Conservation (phyloP, 768 basidiomycete genomes). For the Naganishia onofrii region DNA sequence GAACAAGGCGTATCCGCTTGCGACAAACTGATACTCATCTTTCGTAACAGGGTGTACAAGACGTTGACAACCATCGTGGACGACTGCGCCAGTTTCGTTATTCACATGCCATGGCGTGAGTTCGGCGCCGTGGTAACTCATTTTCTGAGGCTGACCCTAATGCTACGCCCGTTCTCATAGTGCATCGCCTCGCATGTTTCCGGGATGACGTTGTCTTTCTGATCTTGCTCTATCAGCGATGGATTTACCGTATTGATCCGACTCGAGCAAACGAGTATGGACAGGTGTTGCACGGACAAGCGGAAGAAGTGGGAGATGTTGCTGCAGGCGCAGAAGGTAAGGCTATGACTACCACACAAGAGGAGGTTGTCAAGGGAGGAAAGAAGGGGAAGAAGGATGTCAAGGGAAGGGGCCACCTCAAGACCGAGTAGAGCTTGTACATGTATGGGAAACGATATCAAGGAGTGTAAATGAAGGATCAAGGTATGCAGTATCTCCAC, state of each 20-base stretch:
- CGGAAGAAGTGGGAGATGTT: slow-evolving; percentile 3
- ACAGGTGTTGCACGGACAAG: slow-evolving; percentile 59
- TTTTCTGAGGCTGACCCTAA: not conserved
- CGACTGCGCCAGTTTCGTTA: slow-evolving; percentile 69
- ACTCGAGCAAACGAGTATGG: slow-evolving; percentile 96
- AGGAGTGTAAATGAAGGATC: too few species aligned
- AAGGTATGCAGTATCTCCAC: too few species aligned
- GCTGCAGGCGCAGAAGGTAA: slow-evolving; percentile 3
- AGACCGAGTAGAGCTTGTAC: slow-evolving; percentile 13
- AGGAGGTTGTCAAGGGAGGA: slow-evolving; percentile 1
- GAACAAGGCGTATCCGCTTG: slow-evolving; percentile 65
- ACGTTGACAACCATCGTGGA: slow-evolving; percentile 62
- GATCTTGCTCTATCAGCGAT: slow-evolving; percentile 91
- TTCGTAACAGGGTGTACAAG: slow-evolving; percentile 30
- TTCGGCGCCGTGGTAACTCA: not conserved
- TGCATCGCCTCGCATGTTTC: slow-evolving; percentile 62
- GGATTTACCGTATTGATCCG: slow-evolving; percentile 95
- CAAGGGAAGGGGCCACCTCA: slow-evolving; percentile 19
- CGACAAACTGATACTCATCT: not conserved
- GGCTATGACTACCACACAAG: not conserved
- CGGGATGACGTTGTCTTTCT: slow-evolving; percentile 58
- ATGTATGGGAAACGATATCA: too few species aligned
- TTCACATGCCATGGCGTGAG: slow-evolving; percentile 33
- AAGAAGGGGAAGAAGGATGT: slow-evolving; percentile 16
- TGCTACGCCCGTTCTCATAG: not conserved